Percentiles rank a stretch among this genome's conserved stretches.
These are phyloP conservation scores for Tetrahymena borealis DNA, from an alignment of 73 alveolate genomes.

Conservation along the genomic window DNA sequence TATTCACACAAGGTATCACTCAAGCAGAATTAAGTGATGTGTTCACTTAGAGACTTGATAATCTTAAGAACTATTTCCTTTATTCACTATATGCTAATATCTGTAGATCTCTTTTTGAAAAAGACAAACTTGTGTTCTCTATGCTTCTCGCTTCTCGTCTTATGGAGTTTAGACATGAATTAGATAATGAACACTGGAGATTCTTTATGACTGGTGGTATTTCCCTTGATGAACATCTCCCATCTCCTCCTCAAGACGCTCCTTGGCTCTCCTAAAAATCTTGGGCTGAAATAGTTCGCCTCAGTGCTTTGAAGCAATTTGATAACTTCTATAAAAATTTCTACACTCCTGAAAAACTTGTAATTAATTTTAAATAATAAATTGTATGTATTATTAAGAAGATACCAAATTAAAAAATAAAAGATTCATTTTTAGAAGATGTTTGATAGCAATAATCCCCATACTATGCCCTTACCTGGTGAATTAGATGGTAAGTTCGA, in stretches of 20 bases:
- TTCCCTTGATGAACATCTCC: conserved; percentile 92
- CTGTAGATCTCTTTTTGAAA: conserved; percentile 96
- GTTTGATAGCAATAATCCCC: conserved; percentile 86
- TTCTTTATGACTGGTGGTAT: conserved; percentile 99
- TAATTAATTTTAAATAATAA: not conserved
- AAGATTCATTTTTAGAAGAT: conserved; percentile 72
- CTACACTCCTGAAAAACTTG: conserved; percentile 55
- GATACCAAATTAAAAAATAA: conserved; percentile 75
- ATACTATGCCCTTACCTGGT: conserved; percentile 80
- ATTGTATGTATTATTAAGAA: too few species aligned
- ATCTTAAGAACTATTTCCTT: conserved; percentile 82
- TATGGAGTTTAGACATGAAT: conserved; percentile 71
- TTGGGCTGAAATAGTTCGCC: conserved; percentile 88
- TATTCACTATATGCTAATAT: conserved; percentile 85
- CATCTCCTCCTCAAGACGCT: conserved; percentile 82
- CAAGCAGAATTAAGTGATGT: conserved; percentile 86
- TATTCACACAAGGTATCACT: conserved; percentile 71
- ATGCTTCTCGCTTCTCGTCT: conserved; percentile 91
- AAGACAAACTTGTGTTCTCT: conserved; percentile 97
- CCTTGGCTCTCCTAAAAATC: conserved; percentile 93
- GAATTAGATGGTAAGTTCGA: conserved; percentile 60
- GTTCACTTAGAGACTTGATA: conserved; percentile 79
- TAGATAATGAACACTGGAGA: conserved; percentile 87
- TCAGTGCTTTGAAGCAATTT: conserved; percentile 50
- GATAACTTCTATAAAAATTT: conserved; percentile 44